Percentiles rank a stretch among this genome's conserved stretches.
phyloP scores from a whole-genome alignment of 345 rosid species.

The Lenwebbia sp. region DNA sequence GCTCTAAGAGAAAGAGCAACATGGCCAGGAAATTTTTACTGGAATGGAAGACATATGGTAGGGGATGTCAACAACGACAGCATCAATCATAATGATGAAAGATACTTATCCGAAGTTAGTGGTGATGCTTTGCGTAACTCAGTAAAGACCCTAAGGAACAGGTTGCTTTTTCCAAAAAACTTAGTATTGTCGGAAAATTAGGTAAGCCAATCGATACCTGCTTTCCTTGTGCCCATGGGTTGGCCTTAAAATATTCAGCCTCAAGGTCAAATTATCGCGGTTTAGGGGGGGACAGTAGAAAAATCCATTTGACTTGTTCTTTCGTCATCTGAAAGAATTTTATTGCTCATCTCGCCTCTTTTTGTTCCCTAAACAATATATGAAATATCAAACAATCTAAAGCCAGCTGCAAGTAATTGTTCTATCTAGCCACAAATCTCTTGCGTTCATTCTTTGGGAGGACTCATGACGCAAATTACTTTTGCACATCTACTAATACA shows the following conservation, averaged over 20 bases:
- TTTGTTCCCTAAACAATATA: not conserved
- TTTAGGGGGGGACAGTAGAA: not conserved
- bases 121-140: not conserved
- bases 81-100: not conserved
- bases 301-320: not conserved
- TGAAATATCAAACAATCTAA: not conserved
- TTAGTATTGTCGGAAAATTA: not conserved
- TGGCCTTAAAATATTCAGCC: not conserved
- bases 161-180: not conserved
- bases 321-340: not conserved
- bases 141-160: not conserved
- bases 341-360: not conserved
- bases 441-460: not conserved
- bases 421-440: not conserved
- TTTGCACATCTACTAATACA: not conserved
- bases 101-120: not conserved
- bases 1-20: not conserved
- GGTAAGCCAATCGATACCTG: not conserved
- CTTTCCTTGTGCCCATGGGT: not conserved
- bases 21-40: not conserved
- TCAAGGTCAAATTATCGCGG: not conserved
- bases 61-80: not conserved
- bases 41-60: not conserved
- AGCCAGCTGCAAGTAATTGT: not conserved
- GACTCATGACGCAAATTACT: not conserved